phyloP scores from a whole-genome alignment of 352 stramenopile species.

The Phytophthora sp. region DNA sequence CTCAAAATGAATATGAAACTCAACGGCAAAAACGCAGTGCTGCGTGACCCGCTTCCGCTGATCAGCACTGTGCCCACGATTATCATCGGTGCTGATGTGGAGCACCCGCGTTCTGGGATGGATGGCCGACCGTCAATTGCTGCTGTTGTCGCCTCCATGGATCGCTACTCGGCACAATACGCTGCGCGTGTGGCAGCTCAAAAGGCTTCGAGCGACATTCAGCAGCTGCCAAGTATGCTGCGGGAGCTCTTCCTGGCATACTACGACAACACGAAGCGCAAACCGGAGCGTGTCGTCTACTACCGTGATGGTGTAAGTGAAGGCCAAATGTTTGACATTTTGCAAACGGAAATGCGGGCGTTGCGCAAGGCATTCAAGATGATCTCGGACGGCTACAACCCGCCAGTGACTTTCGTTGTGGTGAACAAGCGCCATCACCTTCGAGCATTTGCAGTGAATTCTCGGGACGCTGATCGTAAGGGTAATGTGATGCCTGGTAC shows the following conservation, averaged over 20 bases:
- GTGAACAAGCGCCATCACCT: constrained; percentile 90
- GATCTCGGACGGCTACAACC: constrained; percentile 65
- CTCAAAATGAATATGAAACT: constrained; percentile 84
- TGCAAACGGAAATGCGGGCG: constrained; percentile 80
- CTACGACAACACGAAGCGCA: constrained; percentile 67
- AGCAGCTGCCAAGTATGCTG: constrained; percentile 62
- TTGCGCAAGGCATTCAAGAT: constrained; percentile 69
- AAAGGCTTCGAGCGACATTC: constrained; percentile 54
- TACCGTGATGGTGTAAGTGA: constrained; percentile 89
- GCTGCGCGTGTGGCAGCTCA: constrained; percentile 59
- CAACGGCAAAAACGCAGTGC: constrained; percentile 62
- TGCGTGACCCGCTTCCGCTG: constrained; percentile 52
- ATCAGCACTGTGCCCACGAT: constrained; percentile 63
- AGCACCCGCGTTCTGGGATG: constrained; percentile 63
- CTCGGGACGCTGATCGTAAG: constrained; percentile 55
- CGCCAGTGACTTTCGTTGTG: constrained; percentile 84
- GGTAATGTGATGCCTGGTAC: constrained; percentile 74
- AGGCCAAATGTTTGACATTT: constrained; percentile 76
- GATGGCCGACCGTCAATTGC: constrained; percentile 68
- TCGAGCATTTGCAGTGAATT: constrained; percentile 59
- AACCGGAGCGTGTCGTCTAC: constrained; percentile 82
- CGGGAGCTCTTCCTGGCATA: constrained; percentile 79
- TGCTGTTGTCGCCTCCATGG: constrained; percentile 78
- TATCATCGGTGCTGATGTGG: constrained; percentile 81
- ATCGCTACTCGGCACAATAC: constrained; percentile 61